Percentiles rank a stretch among this genome's conserved stretches.
phyloP scores from a whole-genome alignment of 441 rosid genomes.

The Bocquillonia castaneifolia region DNA sequence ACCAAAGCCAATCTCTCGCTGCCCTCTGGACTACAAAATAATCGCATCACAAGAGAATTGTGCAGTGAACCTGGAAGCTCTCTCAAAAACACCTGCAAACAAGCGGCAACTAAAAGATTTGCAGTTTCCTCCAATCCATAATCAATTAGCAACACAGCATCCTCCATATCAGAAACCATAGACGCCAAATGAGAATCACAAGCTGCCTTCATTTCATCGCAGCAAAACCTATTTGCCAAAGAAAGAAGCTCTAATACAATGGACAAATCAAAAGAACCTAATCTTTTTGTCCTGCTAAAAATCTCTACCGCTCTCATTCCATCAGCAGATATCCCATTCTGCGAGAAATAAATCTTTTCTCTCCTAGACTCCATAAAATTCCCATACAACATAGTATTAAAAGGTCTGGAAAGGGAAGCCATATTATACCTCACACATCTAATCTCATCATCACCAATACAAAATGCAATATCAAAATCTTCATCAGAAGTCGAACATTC shows the following conservation, averaged over 20 bases:
- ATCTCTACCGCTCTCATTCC: slow-evolving; percentile 73
- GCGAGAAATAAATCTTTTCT: slow-evolving; percentile 64
- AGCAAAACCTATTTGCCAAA: slow-evolving; percentile 78
- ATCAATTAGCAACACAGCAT: slow-evolving; percentile 65
- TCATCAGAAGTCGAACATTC: slow-evolving; percentile 67
- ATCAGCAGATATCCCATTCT: slow-evolving; percentile 59
- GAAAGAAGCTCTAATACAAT: slow-evolving; percentile 75
- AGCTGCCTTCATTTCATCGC: slow-evolving; percentile 74
- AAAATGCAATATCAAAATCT: slow-evolving; percentile 66
- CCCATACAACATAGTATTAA: slow-evolving; percentile 75
- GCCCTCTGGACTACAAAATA: slow-evolving; percentile 64
- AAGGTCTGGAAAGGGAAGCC: slow-evolving; percentile 73
- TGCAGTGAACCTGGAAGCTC: slow-evolving; percentile 75
- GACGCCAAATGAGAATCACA: slow-evolving; percentile 74
- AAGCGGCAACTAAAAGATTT: slow-evolving; percentile 70
- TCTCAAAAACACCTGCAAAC: slow-evolving; percentile 79
- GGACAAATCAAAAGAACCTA: slow-evolving; percentile 43
- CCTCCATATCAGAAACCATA: slow-evolving; percentile 51
- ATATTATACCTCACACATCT: slow-evolving; percentile 61
- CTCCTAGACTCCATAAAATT: slow-evolving; percentile 57
- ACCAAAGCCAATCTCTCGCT: slow-evolving; percentile 55
- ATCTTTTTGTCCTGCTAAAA: slow-evolving; percentile 60
- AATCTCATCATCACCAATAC: slow-evolving; percentile 74
- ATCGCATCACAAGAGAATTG: slow-evolving; percentile 49
- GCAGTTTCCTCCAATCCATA: slow-evolving; percentile 80